Percentiles rank a stretch among this genome's conserved stretches.
phyloP scores from a whole-genome alignment of 2,329 filamentous ascomycete species.

The Arthrobotrys musiformis region DNA sequence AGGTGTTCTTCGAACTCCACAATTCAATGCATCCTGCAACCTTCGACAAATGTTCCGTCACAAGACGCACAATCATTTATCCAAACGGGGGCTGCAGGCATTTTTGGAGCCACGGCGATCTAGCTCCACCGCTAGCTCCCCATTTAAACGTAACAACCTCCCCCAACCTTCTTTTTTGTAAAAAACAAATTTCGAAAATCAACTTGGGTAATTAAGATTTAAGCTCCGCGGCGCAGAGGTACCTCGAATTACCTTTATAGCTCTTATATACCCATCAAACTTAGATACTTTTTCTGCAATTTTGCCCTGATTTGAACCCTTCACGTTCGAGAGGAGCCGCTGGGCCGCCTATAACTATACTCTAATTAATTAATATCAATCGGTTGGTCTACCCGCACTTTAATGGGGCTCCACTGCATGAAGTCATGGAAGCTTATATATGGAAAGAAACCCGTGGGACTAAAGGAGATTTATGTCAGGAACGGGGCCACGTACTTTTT shows the following conservation, averaged over 20 bases:
- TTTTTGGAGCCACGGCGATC: background rate
- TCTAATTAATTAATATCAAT: constrained; percentile 5
- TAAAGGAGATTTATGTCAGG: constrained; percentile 12
- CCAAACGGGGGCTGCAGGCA: constrained; percentile 5
- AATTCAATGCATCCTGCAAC: background rate
- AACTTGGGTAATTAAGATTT: no score
- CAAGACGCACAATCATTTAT: background rate
- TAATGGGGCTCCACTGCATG: background rate
- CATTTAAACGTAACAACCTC: no score
- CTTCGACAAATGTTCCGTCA: constrained; percentile 10
- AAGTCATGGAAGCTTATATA: constrained; percentile 24
- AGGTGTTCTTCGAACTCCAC: background rate
- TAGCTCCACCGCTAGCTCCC: constrained; percentile 1
- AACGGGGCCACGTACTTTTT: background rate
- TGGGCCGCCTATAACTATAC: constrained; percentile 8
- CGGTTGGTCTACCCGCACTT: constrained; percentile 16
- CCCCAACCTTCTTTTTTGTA: constrained; percentile 17
- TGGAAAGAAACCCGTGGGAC: background rate
- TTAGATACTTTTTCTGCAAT: constrained; percentile 5
- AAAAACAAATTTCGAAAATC: background rate
- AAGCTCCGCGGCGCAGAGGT: constrained; percentile 19
- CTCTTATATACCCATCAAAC: constrained; percentile 2
- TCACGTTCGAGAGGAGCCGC: constrained; percentile 6
- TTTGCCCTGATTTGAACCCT: constrained; percentile 22
- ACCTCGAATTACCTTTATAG: background rate